phyloP scores from a whole-genome alignment of 2,329 filamentous ascomycete species.

The Neoascochyta sp. region DNA sequence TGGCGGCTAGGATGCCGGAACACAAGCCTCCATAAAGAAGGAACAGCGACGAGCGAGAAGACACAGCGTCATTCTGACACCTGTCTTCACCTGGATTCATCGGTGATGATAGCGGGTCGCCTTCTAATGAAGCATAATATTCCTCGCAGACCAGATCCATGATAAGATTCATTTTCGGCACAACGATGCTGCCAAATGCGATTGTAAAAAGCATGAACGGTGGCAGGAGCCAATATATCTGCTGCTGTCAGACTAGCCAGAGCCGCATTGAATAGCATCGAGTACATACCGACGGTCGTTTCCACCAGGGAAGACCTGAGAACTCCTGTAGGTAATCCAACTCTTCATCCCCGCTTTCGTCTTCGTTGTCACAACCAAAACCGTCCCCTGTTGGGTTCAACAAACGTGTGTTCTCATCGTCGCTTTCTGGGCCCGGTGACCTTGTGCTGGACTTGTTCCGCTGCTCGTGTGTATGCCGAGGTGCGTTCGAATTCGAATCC shows the following conservation, averaged over 20 bases:
- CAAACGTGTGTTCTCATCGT: conserved; percentile 29
- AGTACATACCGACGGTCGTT: conserved; percentile 48
- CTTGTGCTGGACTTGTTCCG: conserved; percentile 13
- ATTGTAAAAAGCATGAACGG: conserved; percentile 79
- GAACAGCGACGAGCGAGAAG: conserved; percentile 72
- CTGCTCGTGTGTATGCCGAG: conserved; percentile 6
- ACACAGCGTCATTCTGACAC: conserved; percentile 75
- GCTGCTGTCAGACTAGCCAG: conserved; percentile 4
- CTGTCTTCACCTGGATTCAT: conserved; percentile 51
- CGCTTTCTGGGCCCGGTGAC: conserved; percentile 11
- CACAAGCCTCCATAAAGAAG: conserved; percentile 71
- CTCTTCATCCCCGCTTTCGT: conserved; percentile 6
- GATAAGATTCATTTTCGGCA: conserved; percentile 85
- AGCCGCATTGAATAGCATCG: conserved; percentile 1
- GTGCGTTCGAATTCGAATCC: conserved; percentile 10
- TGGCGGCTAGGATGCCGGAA: conserved; percentile 71
- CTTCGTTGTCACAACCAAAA: conserved; percentile 10
- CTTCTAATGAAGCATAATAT: conserved; percentile 64
- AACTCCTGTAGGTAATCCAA: conserved; percentile 37
- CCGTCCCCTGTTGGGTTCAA: conserved; percentile 14
- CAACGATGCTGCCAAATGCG: conserved; percentile 79
- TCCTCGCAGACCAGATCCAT: conserved; percentile 77
- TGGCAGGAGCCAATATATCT: conserved; percentile 77
- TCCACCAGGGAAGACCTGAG: conserved; percentile 47
- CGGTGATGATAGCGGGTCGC: conserved; percentile 37